Percentiles rank a stretch among this genome's conserved stretches.
These are phyloP conservation scores for Terfezia claveryi DNA, from an alignment of 495 filamentous ascomycete genomes.

Conservation along the genomic window DNA sequence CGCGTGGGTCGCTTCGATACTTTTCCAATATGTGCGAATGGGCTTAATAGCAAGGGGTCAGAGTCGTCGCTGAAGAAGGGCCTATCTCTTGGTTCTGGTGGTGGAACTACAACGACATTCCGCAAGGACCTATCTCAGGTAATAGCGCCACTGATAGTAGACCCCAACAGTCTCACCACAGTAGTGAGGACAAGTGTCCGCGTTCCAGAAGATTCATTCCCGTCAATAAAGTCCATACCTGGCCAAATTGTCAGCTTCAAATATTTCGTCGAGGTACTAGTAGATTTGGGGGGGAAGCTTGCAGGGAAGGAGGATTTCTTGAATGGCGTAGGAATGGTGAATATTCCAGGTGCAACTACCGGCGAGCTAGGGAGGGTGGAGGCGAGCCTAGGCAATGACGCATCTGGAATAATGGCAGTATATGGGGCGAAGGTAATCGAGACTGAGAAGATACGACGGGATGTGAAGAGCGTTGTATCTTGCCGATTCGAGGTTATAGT, in stretches of 20 bases:
- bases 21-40: conserved; percentile 33
- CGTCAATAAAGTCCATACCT: conserved; percentile 72
- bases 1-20: conserved; percentile 81
- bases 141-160: conserved; percentile 64
- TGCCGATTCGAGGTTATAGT: conserved; percentile 66
- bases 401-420: conserved; percentile 19
- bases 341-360: conserved; percentile 26
- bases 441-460: conserved; percentile 62
- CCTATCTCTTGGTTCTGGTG: conserved; percentile 41
- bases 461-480: conserved; percentile 61
- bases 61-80: conserved; percentile 33
- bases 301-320: conserved; percentile 41
- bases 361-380: conserved; percentile 6
- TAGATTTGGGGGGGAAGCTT: conserved; percentile 76
- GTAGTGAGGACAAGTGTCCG: conserved; percentile 60
- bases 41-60: conserved; percentile 44
- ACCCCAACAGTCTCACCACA: conserved; percentile 53
- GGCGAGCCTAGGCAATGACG: background rate
- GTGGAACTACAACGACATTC: conserved; percentile 61
- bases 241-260: conserved; percentile 83
- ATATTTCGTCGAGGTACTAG: conserved; percentile 77
- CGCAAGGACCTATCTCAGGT: conserved; percentile 82
- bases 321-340: conserved; percentile 26
- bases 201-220: conserved; percentile 77
- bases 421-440: conserved; percentile 69